Percentiles rank a stretch among this genome's conserved stretches.
Evolutionary conservation across 1,139 yeast species (phyloP).

Genomic region (Sugiyamaella japonica): DNA sequence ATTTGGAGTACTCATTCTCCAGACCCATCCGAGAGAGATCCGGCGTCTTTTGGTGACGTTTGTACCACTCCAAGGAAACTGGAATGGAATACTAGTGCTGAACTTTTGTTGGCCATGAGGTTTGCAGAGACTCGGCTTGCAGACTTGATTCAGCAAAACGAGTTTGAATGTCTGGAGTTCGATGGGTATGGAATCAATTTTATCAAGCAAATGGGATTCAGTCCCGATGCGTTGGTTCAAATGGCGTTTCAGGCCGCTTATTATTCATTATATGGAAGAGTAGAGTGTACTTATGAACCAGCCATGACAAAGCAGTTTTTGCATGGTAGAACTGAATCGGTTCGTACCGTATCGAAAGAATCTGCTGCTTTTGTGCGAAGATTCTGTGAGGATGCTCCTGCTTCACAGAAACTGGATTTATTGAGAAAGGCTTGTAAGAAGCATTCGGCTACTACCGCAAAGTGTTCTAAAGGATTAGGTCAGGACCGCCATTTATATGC

Average conservation of each 20-base stretch:
- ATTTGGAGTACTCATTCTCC: conserved; percentile 62
- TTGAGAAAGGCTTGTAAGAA: conserved; percentile 67
- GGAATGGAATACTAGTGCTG: conserved; percentile 84
- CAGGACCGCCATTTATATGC: conserved; percentile 92
- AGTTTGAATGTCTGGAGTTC: conserved; percentile 78
- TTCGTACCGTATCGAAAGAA: conserved; percentile 78
- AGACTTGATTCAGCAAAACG: conserved; percentile 87
- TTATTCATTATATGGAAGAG: conserved; percentile 87
- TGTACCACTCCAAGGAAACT: conserved; percentile 71
- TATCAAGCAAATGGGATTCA: conserved; percentile 81
- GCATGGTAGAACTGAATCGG: conserved; percentile 93
- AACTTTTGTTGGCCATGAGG: conserved; percentile 73
- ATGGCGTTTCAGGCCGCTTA: conserved; percentile 94
- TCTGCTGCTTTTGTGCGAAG: conserved; percentile 81
- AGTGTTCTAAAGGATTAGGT: conserved; percentile 75
- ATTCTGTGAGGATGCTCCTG: conserved; percentile 71
- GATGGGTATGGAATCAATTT: conserved; percentile 71
- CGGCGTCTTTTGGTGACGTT: conserved; percentile 45
- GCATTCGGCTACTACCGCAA: conserved; percentile 68
- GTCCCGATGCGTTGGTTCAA: conserved; percentile 94
- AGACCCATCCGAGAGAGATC: conserved; percentile 47
- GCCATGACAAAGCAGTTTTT: conserved; percentile 88
- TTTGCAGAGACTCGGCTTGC: conserved; percentile 90
- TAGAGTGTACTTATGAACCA: conserved; percentile 93
- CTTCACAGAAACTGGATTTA: conserved; percentile 59